phyloP scores from a whole-genome alignment of 2,329 filamentous ascomycete species.

The Aspergillus aculeatus region DNA sequence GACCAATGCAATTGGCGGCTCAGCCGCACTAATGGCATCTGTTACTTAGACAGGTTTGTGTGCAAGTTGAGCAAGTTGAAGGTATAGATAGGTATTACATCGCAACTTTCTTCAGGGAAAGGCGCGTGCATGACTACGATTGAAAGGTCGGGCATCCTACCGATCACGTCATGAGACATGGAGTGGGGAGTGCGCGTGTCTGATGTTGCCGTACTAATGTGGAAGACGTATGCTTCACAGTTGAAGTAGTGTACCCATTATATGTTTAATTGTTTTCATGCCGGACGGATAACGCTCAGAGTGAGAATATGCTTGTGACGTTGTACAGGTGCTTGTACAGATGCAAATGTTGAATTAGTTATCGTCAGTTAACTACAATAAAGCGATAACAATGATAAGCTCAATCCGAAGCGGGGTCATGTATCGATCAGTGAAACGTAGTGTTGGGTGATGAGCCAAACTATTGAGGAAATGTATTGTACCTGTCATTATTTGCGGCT shows the following conservation, averaged over 20 bases:
- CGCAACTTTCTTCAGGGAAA: neutral
- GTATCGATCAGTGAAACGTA: neutral
- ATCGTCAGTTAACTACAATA: neutral
- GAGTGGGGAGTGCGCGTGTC: neutral
- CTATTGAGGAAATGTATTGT: neutral
- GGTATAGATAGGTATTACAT: neutral
- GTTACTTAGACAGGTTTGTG: neutral
- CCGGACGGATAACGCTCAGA: too few relatives aligned
- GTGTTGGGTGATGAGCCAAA: neutral
- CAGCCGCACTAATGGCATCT: neutral
- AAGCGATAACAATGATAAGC: conserved; percentile 10
- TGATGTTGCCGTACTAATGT: too few relatives aligned
- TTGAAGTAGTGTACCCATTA: too few relatives aligned
- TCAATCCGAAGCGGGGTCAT: neutral
- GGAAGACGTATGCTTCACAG: too few relatives aligned
- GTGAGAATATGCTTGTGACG: too few relatives aligned
- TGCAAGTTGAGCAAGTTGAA: neutral
- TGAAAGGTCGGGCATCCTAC: neutral
- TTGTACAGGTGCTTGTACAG: too few relatives aligned
- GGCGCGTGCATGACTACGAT: neutral
- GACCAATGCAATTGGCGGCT: neutral
- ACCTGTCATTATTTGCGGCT: neutral
- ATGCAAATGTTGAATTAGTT: neutral
- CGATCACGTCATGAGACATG: neutral
- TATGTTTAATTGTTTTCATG: too few relatives aligned